phyloP scores from a whole-genome alignment of 2,329 filamentous ascomycete species.

The Aspergillus sclerotialis region DNA sequence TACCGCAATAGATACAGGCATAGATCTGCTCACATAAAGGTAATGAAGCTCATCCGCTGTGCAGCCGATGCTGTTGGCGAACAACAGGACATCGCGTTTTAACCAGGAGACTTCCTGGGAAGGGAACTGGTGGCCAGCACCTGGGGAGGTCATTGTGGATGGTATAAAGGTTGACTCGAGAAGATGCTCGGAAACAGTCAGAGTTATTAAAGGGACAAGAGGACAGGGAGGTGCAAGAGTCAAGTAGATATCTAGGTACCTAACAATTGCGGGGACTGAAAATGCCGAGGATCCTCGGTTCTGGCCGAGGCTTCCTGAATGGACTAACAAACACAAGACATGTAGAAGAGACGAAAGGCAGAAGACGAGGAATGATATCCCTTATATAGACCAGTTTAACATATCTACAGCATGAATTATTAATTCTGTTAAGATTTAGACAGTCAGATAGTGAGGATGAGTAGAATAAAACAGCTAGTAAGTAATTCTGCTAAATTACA shows the following conservation, averaged over 20 bases:
- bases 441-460: not conserved
- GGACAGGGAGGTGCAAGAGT: too few species aligned
- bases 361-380: too few species aligned
- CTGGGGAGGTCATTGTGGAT: conserved; percentile 42
- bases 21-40: conserved; percentile 62
- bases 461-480: not conserved
- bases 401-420: not conserved
- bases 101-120: conserved; percentile 70
- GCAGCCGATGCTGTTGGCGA: conserved; percentile 81
- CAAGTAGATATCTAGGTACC: too few species aligned
- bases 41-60: conserved; percentile 86
- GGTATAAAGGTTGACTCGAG: conserved; percentile 1
- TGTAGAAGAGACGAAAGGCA: too few species aligned
- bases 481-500: too few species aligned
- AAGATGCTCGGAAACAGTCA: too few species aligned
- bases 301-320: conserved; percentile 4
- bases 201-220: too few species aligned
- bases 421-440: too few species aligned
- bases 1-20: not conserved
- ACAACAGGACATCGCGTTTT: conserved; percentile 81
- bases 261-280: not conserved
- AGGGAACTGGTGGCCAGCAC: conserved; percentile 73
- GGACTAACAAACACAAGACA: not conserved
- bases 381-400: conserved; percentile 1
- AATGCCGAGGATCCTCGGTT: not conserved